Conservation (phyloP, 2,329 filamentous ascomycete genomes). For the Saccharata proteae region DNA sequence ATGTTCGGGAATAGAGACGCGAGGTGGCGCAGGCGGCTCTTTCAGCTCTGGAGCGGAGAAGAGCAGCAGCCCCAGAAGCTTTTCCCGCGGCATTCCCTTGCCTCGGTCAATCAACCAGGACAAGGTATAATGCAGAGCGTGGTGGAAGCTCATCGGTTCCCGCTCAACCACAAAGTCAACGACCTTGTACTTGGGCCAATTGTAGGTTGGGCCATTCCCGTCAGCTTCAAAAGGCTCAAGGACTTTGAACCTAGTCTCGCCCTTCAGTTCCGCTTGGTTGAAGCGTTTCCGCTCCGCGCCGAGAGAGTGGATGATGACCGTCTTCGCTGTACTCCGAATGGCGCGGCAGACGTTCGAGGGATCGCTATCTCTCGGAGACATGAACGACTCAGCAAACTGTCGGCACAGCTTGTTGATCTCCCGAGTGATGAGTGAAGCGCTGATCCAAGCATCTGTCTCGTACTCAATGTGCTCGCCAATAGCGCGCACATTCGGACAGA, state of each 20-base stretch:
- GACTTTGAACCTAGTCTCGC: constrained; percentile 71
- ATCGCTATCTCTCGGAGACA: constrained; percentile 53
- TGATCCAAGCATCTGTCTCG: constrained; percentile 96
- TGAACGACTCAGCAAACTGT: constrained; percentile 79
- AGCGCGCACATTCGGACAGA: constrained; percentile 85
- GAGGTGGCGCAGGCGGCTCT: constrained; percentile 45
- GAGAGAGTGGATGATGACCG: constrained; percentile 77
- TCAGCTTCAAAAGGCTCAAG: constrained; percentile 74
- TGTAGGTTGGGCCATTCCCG: constrained; percentile 17
- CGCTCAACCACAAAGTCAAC: constrained; percentile 82
- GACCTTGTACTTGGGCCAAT: constrained; percentile 38
- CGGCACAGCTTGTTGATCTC: constrained; percentile 90
- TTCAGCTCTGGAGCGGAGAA: constrained; percentile 62
- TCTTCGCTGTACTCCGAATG: constrained; percentile 64
- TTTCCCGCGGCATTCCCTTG: constrained; percentile 56
- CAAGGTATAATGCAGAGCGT: constrained; percentile 87
- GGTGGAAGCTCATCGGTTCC: constrained; percentile 91
- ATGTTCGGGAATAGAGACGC: constrained; percentile 47
- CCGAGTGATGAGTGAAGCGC: constrained; percentile 81
- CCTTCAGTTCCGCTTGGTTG: constrained; percentile 74
- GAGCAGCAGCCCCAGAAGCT: constrained; percentile 55
- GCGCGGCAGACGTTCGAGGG: constrained; percentile 54
- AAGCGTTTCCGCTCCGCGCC: constrained; percentile 83
- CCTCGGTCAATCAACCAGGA: constrained; percentile 93
- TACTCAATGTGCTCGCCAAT: constrained; percentile 96